A percentile compares a stretch with the other conserved stretches of the same genome.
Conservation (phyloP, 768 basidiomycete genomes). For the Cubamyces lactineus region DNA sequence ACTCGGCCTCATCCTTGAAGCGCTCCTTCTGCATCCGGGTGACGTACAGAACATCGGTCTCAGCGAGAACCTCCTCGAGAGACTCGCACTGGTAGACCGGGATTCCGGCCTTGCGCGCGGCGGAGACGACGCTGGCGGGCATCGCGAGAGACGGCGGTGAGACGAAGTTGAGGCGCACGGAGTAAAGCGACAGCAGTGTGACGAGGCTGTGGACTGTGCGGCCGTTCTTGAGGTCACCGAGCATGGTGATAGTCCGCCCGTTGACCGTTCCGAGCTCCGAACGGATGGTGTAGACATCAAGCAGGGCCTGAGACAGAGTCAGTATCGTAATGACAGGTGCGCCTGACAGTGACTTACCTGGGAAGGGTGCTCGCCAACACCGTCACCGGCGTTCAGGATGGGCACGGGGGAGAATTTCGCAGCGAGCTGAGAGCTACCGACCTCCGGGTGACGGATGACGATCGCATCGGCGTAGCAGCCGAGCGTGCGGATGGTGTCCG, state of each 20-base stretch:
- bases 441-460: conserved; percentile 91
- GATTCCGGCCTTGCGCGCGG: conserved; percentile 83
- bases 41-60: conserved; percentile 96
- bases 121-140: conserved; percentile 83
- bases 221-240: conserved; percentile 98
- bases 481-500: conserved; percentile 92
- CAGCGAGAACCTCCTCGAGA: conserved; percentile 88
- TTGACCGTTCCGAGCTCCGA: conserved; percentile 98
- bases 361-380: conserved; percentile 96
- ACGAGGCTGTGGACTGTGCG: conserved; percentile 97
- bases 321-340: background rate
- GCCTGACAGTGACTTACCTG: conserved; percentile 53
- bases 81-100: conserved; percentile 79
- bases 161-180: conserved; percentile 94
- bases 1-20: conserved; percentile 79
- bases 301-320: conserved; percentile 57
- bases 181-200: conserved; percentile 87
- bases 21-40: conserved; percentile 96
- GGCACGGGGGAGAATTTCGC: conserved; percentile 96
- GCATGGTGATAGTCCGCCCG: conserved; percentile 87
- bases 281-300: conserved; percentile 93
- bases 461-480: conserved; percentile 96
- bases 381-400: conserved; percentile 96
- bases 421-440: conserved; percentile 93
- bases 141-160: conserved; percentile 85